phyloP scores from a whole-genome alignment of 306 rosid species.

The Canavalia ensiformis region DNA sequence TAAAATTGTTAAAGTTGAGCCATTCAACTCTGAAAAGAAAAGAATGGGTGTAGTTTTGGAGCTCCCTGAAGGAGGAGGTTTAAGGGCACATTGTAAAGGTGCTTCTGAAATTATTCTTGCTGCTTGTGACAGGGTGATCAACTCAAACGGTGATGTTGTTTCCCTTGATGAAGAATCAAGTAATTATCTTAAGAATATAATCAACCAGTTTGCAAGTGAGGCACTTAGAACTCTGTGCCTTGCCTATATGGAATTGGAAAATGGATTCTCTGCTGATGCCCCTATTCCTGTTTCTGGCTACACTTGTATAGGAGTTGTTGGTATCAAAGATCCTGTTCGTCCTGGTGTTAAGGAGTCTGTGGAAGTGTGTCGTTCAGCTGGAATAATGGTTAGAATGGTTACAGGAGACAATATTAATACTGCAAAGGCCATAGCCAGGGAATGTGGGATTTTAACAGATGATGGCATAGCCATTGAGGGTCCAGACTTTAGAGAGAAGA shows the following conservation, averaged over 20 bases:
- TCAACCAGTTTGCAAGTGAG: slow-evolving; percentile 82
- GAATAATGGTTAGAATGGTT: slow-evolving; percentile 90
- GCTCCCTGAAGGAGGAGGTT: slow-evolving; percentile 75
- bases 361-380: slow-evolving; percentile 86
- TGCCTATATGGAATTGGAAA: slow-evolving; percentile 79
- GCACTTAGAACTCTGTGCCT: slow-evolving; percentile 96
- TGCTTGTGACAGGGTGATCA: slow-evolving; percentile 79
- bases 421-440: slow-evolving; percentile 97
- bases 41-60: slow-evolving; percentile 88
- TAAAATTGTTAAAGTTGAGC: slow-evolving; percentile 81
- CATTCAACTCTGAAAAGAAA: slow-evolving; percentile 90
- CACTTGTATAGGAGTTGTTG: slow-evolving; percentile 88
- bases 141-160: slow-evolving; percentile 72
- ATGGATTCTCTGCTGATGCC: slow-evolving; percentile 60
- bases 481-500: slow-evolving; percentile 84
- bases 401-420: slow-evolving; percentile 94
- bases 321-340: slow-evolving; percentile 97
- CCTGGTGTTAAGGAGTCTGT: slow-evolving; percentile 98
- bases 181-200: slow-evolving; percentile 61
- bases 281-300: slow-evolving; percentile 84
- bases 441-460: slow-evolving; percentile 95
- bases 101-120: slow-evolving; percentile 93
- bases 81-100: slow-evolving; percentile 90
- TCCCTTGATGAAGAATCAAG: slow-evolving; percentile 71
- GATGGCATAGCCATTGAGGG: slow-evolving; percentile 98